A percentile compares a stretch with the other conserved stretches of the same genome.
Conservation (phyloP, 805 yeast species). For the Pichia nanzhaoensis region DNA sequence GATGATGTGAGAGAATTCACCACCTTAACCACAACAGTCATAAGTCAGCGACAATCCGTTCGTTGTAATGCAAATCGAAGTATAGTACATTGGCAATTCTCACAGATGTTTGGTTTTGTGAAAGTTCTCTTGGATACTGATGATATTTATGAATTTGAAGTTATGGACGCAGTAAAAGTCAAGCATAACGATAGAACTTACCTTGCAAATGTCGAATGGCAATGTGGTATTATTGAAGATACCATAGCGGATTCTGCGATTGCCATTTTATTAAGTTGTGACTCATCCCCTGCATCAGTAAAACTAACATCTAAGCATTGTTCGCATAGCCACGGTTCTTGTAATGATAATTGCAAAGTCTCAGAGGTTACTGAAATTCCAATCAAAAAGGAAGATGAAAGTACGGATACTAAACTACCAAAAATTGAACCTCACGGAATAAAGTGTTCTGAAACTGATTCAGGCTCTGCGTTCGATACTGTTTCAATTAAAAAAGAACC, state of each 20-base stretch:
- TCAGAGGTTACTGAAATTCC: background rate
- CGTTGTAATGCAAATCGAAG: conserved; percentile 76
- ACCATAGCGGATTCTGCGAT: conserved; percentile 91
- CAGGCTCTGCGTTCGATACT: background rate
- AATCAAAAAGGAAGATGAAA: conserved; percentile 6
- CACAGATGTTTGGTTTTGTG: conserved; percentile 91
- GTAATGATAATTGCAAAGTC: background rate
- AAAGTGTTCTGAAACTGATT: background rate
- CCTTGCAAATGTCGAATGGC: conserved; percentile 77
- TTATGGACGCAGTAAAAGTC: conserved; percentile 60
- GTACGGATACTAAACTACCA: background rate
- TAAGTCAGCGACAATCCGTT: conserved; percentile 75
- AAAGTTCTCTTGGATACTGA: conserved; percentile 52
- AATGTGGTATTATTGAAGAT: conserved; percentile 81
- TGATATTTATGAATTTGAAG: conserved; percentile 42
- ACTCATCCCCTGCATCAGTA: conserved; percentile 91
- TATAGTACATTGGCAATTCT: conserved; percentile 79
- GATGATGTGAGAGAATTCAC: conserved; percentile 87
- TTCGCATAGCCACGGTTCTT: conserved; percentile 16
- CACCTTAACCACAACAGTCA: conserved; percentile 75
- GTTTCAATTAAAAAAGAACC: background rate
- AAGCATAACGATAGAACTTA: conserved; percentile 38
- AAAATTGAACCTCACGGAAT: conserved; percentile 1
- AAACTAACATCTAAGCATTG: conserved; percentile 67
- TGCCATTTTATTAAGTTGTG: conserved; percentile 86